A percentile compares a stretch with the other conserved stretches of the same genome.
These are phyloP conservation scores for Hydnomerulius pinastri DNA, from an alignment of 768 basidiomycete species.

Conservation along the genomic window DNA sequence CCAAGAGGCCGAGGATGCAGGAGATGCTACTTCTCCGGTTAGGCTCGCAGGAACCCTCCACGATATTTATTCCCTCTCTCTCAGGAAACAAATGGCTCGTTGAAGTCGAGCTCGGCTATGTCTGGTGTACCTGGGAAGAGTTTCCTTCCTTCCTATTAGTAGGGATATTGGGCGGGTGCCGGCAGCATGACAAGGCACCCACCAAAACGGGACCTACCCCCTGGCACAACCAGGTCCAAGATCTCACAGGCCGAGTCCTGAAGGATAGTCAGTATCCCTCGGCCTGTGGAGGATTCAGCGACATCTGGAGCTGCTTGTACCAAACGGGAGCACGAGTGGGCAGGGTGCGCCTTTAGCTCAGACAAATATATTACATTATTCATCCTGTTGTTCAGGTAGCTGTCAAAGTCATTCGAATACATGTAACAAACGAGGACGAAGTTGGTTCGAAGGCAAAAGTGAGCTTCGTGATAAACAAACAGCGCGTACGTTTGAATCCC, in stretches of 20 bases:
- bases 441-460: slow-evolving; percentile 18
- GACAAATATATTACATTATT: neutral
- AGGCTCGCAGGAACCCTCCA: too few relatives aligned
- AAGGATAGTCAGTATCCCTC: slow-evolving; percentile 20
- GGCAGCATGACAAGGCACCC: neutral
- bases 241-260: slow-evolving; percentile 19
- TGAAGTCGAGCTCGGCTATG: too few relatives aligned
- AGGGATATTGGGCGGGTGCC: neutral
- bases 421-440: slow-evolving; percentile 2
- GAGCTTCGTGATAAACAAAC: neutral
- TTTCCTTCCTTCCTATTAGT: too few relatives aligned
- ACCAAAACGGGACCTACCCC: neutral
- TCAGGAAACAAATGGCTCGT: too few relatives aligned
- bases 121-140: too few relatives aligned
- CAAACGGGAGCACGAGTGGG: neutral
- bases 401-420: slow-evolving; percentile 25
- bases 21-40: too few relatives aligned
- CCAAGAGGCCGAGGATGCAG: too few relatives aligned
- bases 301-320: slow-evolving; percentile 27
- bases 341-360: slow-evolving; percentile 7
- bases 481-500: neutral
- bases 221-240: neutral
- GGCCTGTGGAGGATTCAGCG: slow-evolving; percentile 32
- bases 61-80: too few relatives aligned
- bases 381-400: slow-evolving; percentile 19